Conservation (phyloP, 768 basidiomycete genomes). For the Xerocomellus intermedius region DNA sequence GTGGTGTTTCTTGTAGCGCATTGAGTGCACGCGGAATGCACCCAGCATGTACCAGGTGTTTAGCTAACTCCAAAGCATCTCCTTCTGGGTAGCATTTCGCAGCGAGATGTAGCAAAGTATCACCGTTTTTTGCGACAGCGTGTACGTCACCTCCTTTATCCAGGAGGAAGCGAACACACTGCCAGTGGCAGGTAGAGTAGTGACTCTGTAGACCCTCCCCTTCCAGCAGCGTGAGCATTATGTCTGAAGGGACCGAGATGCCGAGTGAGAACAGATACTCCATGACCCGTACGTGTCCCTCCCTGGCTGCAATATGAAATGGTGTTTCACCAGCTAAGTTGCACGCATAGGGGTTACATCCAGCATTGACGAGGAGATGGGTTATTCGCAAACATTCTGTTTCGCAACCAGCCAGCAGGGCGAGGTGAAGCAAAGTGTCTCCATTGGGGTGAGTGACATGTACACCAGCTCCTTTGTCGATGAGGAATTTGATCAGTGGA, state of each 20-base stretch:
- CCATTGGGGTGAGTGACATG: background rate
- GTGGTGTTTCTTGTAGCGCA: background rate
- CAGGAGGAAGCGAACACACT: background rate
- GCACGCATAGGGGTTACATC: background rate
- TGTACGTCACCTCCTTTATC: background rate
- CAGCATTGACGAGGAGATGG: background rate
- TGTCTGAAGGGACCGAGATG: background rate
- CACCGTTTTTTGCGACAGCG: background rate
- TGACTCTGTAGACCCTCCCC: no score
- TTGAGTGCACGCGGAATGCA: background rate
- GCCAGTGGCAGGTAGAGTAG: no score
- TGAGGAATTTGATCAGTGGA: background rate
- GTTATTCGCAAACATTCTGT: background rate
- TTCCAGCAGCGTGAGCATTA: background rate
- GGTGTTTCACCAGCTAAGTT: background rate
- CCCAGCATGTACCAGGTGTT: background rate
- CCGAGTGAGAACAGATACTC: background rate
- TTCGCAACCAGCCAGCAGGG: fast-evolving
- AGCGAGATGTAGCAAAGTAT: background rate
- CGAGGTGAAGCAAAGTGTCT: background rate
- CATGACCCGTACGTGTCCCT: background rate
- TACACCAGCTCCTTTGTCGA: background rate
- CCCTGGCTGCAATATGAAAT: background rate
- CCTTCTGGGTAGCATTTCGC: background rate
- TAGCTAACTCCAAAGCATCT: background rate